Base-by-base conservation (phyloP, 2,329 filamentous ascomycete species). In the Knoxdaviesia proteae region DNA sequence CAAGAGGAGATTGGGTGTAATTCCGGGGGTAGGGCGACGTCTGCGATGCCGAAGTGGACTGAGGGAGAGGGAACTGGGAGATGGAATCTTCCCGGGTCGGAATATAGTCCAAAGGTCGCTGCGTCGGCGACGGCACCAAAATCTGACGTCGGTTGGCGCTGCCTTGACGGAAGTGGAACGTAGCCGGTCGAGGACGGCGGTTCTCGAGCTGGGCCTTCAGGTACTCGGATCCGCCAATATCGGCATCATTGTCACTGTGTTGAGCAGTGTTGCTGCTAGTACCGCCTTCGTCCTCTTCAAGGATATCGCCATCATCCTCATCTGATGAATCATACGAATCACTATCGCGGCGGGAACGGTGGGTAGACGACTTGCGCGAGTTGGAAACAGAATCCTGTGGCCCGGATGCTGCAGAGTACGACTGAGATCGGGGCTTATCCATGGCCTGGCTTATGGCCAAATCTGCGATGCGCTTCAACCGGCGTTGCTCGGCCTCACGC, bases 401-500 rank as follows among this genome's bases (percentile, higher is more conserved):
- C 2, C 20, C 20, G 20, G 20, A 20, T 20, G 20, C 20, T 20
- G 0, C 61, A 62, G 5, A 20, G 20, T 20, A 20, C 20, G 20
- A 20, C 20, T 20, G 20, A 20, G 20, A 20, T 20, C 20, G 20
- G 20, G 20, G 20, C 20, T 20, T 20, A 20, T 20, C 20, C 20
- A 3, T 20, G 20, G 20, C 20, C 20, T 20, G 20, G 20, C 20
- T 20, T 20, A 20, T 20, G 20, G 20, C 20, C 20, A 20, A 20
- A 20, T 20, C 20, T 20, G 20, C 20, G 20, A 20, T 20, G 20
- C 58, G 58, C 40, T 60, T 59, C 49, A 59, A 59, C 44, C 62
- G 58, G 42, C 63, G 67, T 44, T 67, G 63, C 36, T 79, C 75
- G 20, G 61, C 61, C 49, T 77, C 70, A 29, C 65, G 61, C 75